Conservation (phyloP, 768 basidiomycete genomes). For the Pholiota conissans region DNA sequence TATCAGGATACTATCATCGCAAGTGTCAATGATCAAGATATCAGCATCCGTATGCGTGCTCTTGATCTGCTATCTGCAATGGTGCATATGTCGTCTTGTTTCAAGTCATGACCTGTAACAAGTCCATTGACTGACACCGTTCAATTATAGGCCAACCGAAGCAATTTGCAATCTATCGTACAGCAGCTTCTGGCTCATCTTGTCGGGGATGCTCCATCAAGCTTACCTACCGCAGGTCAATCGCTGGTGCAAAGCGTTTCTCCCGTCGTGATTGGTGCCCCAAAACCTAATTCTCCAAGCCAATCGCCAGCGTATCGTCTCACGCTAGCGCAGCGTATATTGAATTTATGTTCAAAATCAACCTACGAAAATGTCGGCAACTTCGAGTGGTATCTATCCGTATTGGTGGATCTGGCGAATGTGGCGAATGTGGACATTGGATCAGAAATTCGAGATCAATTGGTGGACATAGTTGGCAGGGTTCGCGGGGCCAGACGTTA, state of each 20-base stretch:
- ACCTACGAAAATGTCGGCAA: conserved; percentile 87
- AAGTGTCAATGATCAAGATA: conserved; percentile 90
- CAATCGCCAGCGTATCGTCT: conserved; percentile 87
- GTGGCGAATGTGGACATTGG: conserved; percentile 83
- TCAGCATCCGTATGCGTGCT: conserved; percentile 95
- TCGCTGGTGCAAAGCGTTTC: conserved; percentile 44
- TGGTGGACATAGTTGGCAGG: conserved; percentile 85
- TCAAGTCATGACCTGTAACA: no score
- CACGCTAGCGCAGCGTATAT: conserved; percentile 75
- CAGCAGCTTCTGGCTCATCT: conserved; percentile 90
- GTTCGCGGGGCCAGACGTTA: conserved; percentile 75
- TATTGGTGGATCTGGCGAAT: conserved; percentile 89
- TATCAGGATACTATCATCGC: conserved; percentile 90
- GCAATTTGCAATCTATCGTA: conserved; percentile 86
- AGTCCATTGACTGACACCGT: conserved; percentile 3
- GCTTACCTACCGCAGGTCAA: conserved; percentile 61
- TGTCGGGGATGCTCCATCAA: conserved; percentile 53
- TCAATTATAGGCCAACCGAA: conserved; percentile 66
- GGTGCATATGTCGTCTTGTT: conserved; percentile 60
- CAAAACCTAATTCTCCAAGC: conserved; percentile 47
- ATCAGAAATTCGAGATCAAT: conserved; percentile 72
- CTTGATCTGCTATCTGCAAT: conserved; percentile 93
- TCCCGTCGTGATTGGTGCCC: conserved; percentile 28
- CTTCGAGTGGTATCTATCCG: conserved; percentile 98
- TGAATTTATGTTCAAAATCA: conserved; percentile 82